A percentile compares a stretch with the other conserved stretches of the same genome.
These are phyloP conservation scores for Sicyos edulis DNA, from an alignment of 306 rosid genomes.

Conservation along the genomic window DNA sequence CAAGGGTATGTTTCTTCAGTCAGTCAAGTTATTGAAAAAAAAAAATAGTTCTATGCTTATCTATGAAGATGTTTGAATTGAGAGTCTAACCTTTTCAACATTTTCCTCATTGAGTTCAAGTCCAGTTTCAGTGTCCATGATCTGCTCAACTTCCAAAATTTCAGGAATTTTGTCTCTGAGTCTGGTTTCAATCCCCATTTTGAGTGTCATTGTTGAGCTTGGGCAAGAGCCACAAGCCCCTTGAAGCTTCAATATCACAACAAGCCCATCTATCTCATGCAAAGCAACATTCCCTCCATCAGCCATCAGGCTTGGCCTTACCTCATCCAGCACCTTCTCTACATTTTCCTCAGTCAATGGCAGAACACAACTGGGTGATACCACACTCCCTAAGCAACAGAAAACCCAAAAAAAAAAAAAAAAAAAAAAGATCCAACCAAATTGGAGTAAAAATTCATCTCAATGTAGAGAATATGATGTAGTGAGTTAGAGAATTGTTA, in stretches of 20 bases:
- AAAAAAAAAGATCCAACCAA: neutral
- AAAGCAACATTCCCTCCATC: constrained; percentile 97
- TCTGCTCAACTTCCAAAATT: constrained; percentile 84
- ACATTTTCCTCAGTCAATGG: constrained; percentile 94
- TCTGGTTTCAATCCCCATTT: constrained; percentile 89
- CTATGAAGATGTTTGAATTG: neutral
- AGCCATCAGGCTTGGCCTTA: constrained; percentile 84
- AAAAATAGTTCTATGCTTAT: neutral
- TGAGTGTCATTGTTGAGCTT: constrained; percentile 89
- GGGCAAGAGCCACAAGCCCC: constrained; percentile 99
- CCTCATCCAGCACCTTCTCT: constrained; percentile 92
- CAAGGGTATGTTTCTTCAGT: too few relatives aligned
- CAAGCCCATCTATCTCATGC: constrained; percentile 95
- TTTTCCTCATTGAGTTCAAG: constrained; percentile 75
- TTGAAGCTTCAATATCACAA: constrained; percentile 80
- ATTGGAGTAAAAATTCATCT: neutral
- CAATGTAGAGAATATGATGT: neutral
- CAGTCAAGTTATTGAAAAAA: neutral
- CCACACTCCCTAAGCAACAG: constrained; percentile 42
- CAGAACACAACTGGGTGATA: constrained; percentile 69
- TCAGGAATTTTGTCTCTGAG: constrained; percentile 89
- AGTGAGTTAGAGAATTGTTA: neutral
- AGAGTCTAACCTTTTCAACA: constrained; percentile 61
- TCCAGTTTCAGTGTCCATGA: constrained; percentile 75
- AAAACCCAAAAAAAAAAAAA: constrained; percentile 10